Evolutionary conservation across 495 filamentous ascomycete species (phyloP), one percentile per base, ranked within the genome.

Genomic region (Terfezia boudieri): DNA sequence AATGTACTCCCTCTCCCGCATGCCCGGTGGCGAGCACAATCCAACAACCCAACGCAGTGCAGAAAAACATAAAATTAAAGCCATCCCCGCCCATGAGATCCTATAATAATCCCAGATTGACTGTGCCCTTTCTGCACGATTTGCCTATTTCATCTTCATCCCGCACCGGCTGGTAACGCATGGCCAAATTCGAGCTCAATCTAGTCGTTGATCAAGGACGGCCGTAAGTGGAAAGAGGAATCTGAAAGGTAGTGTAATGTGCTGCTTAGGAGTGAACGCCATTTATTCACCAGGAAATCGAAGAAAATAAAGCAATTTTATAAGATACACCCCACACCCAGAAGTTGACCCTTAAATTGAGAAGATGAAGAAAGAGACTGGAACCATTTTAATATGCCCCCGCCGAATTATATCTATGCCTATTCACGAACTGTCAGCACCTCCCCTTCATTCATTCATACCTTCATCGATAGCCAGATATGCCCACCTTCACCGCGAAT

Each of bases 401-500:
- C 41, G 17, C 41, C 41, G 17, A 9, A 46, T 46, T 46, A 46
- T 5, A 46, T 46, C 41, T 46, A 46, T 14, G 41, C 41, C 41
- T 46, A 20, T 46, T 14, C 14, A 46, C 8, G 17, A 53, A 53
- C 10, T 37, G 32, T 37, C 51, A 53, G 22, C 16, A 41, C 17
- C 17, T 37, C 20, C 32, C 26, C 22, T 38, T 4, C 51, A 14
- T 38, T 10, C 51, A 14, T 23, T 26, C 16, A 46, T 57, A n/a
- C 10, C 22, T 37, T 11, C 36, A 16, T 22, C 36, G 49, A 17
- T 11, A 26, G 22, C 58, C 74, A 64, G 3, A 14, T 2, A 20
- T 46, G 41, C 14, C 41, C 79, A 87, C 90, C 88, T 94, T 99
- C 68, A 99, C 80, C 68, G 92, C 92, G 73, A 77, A 99, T 74